These are phyloP conservation scores for Dictyophora rubrovolvata DNA, from an alignment of 768 basidiomycete species.

Conservation along the genomic window DNA sequence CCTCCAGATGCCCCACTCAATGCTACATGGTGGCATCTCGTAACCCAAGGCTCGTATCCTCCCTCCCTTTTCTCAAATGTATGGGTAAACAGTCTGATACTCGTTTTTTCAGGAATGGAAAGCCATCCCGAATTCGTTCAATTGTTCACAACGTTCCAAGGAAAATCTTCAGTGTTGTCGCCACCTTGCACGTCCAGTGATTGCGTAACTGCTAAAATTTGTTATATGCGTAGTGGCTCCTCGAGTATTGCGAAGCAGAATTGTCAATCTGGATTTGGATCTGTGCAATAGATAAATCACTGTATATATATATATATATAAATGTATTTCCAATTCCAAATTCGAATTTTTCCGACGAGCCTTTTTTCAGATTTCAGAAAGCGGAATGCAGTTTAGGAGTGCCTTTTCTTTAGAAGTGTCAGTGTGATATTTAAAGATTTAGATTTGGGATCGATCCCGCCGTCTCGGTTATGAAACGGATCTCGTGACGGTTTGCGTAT, in stretches of 20 bases:
- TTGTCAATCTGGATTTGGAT: slow-evolving; percentile 54
- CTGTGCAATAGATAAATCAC: slow-evolving; percentile 33
- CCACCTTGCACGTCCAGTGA: slow-evolving; percentile 42
- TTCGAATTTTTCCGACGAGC: too few relatives aligned
- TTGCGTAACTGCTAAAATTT: slow-evolving; percentile 60
- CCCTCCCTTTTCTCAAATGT: not conserved
- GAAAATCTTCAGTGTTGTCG: slow-evolving; percentile 51
- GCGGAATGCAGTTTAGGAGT: too few relatives aligned
- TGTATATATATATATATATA: too few relatives aligned
- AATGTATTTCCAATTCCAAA: too few relatives aligned
- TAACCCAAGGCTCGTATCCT: slow-evolving; percentile 51
- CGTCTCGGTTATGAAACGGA: too few relatives aligned
- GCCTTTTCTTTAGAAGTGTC: too few relatives aligned
- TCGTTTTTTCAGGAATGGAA: slow-evolving; percentile 10
- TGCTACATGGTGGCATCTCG: slow-evolving; percentile 75
- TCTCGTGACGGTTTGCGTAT: too few relatives aligned
- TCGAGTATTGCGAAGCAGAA: slow-evolving; percentile 48
- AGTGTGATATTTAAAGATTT: too few relatives aligned
- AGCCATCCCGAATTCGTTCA: slow-evolving; percentile 45
- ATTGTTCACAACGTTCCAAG: slow-evolving; percentile 62
- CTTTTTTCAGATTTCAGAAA: too few relatives aligned
- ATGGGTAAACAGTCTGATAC: slow-evolving; percentile 46
- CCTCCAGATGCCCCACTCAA: slow-evolving; percentile 56
- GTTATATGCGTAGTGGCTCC: slow-evolving; percentile 70
- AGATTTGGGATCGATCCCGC: too few relatives aligned